These are phyloP conservation scores for Populus tomentosa DNA, from an alignment of 441 rosid genomes.

Conservation along the genomic window DNA sequence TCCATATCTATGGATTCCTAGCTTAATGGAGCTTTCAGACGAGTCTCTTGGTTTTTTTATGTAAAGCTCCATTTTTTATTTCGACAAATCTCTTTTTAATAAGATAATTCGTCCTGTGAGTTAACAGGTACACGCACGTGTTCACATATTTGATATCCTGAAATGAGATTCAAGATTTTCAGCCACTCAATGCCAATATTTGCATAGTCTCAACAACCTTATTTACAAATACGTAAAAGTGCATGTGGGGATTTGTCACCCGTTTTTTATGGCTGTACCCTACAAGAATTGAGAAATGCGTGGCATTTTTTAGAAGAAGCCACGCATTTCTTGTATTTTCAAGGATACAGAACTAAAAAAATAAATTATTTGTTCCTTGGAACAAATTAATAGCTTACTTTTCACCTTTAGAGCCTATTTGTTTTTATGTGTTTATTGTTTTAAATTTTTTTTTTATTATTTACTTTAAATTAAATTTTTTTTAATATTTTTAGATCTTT, in stretches of 20 bases:
- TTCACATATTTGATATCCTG: neutral
- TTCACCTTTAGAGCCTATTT: too few species aligned
- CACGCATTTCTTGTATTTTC: too few species aligned
- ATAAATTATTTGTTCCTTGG: too few species aligned
- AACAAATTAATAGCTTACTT: too few species aligned
- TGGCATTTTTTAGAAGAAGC: neutral
- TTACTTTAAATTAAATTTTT: too few species aligned
- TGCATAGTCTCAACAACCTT: neutral
- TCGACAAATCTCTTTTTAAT: neutral
- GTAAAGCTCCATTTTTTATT: neutral
- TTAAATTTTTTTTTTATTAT: too few species aligned
- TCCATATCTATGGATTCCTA: conserved; percentile 8
- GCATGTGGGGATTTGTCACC: neutral
- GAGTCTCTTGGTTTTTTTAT: conserved; percentile 19
- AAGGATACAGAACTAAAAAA: too few species aligned
- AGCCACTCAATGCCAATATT: neutral
- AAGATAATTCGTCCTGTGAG: neutral
- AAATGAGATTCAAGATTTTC: neutral
- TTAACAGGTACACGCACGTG: neutral
- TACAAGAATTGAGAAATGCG: neutral
- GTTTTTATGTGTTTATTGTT: too few species aligned
- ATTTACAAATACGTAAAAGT: neutral
- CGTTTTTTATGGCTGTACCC: neutral
- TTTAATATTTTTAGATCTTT: too few species aligned
- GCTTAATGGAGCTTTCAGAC: conserved; percentile 15